Conservation (phyloP, 2,329 filamentous ascomycete species). For the Fusarium mundagurra region DNA sequence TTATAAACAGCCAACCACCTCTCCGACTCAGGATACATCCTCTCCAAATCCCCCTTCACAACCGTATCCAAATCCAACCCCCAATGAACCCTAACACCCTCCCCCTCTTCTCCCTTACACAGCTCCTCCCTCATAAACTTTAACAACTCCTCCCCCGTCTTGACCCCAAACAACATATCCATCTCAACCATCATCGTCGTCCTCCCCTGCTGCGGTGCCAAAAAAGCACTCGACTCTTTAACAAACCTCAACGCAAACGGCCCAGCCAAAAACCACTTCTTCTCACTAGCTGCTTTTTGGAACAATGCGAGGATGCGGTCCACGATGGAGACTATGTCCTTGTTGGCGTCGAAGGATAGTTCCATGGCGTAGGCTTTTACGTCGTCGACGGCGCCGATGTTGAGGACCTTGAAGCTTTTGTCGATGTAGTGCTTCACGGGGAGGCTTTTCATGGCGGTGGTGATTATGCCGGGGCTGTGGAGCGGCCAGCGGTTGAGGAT, state of each 20-base stretch:
- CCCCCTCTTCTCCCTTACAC: accelerated
- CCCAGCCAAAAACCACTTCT: background rate
- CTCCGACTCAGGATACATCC: background rate
- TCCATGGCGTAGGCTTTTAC: background rate
- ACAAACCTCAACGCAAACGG: background rate
- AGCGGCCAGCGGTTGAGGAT: background rate
- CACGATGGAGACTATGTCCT: background rate
- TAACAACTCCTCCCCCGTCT: background rate
- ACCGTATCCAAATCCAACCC: background rate
- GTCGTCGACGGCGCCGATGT: background rate
- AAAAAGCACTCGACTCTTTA: background rate
- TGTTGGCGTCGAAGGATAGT: background rate
- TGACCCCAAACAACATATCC: slow-evolving; percentile 1
- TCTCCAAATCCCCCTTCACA: background rate
- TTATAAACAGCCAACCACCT: background rate
- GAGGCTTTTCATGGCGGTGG: background rate
- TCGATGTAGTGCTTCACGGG: background rate
- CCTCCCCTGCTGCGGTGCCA: background rate
- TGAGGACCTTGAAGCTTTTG: background rate
- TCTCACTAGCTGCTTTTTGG: background rate
- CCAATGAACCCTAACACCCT: background rate
- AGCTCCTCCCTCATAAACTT: background rate
- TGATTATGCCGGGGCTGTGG: background rate
- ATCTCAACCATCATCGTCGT: slow-evolving; percentile 6
- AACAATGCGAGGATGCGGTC: background rate